Evolutionary conservation across 768 basidiomycete genomes (phyloP).

Genomic region (Suillus discolor): DNA sequence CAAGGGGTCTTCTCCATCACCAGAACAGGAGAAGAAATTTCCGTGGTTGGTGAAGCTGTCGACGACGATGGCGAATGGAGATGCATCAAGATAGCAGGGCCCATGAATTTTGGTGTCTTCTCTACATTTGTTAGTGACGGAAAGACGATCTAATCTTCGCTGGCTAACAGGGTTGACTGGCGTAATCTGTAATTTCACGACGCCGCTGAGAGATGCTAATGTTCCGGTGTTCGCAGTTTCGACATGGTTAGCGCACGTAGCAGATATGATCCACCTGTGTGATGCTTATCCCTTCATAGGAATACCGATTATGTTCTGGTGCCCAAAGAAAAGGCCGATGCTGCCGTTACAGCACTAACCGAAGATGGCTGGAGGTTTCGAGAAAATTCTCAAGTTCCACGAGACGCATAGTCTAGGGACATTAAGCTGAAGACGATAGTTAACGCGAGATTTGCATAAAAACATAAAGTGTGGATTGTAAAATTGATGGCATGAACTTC

Average conservation of each 20-base stretch:
- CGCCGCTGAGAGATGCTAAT: conserved; percentile 51
- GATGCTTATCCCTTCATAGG: conserved; percentile 35
- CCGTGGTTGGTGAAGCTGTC: conserved; percentile 52
- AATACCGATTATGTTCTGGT: conserved; percentile 70
- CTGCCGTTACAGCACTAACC: conserved; percentile 45
- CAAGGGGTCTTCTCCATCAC: conserved; percentile 56
- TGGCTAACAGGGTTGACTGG: conserved; percentile 51
- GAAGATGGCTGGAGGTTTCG: conserved; percentile 52
- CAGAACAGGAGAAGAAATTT: conserved; percentile 61
- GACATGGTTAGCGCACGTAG: conserved; percentile 50
- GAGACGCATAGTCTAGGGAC: neutral
- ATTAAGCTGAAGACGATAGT: neutral
- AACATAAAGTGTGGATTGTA: conserved; percentile 1
- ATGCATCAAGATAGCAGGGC: conserved; percentile 64
- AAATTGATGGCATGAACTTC: neutral
- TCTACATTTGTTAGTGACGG: neutral
- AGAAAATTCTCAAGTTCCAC: conserved; percentile 2
- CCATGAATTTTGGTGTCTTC: conserved; percentile 62
- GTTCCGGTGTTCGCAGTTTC: conserved; percentile 63
- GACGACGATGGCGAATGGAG: conserved; percentile 49
- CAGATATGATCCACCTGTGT: neutral
- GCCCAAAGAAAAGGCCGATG: conserved; percentile 42
- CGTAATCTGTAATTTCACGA: conserved; percentile 54
- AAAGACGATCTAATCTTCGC: neutral
- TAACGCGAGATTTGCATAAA: neutral